These are phyloP conservation scores for Acanthamoeba royreba DNA, from an alignment of 208 protist genomes.

Conservation along the genomic window DNA sequence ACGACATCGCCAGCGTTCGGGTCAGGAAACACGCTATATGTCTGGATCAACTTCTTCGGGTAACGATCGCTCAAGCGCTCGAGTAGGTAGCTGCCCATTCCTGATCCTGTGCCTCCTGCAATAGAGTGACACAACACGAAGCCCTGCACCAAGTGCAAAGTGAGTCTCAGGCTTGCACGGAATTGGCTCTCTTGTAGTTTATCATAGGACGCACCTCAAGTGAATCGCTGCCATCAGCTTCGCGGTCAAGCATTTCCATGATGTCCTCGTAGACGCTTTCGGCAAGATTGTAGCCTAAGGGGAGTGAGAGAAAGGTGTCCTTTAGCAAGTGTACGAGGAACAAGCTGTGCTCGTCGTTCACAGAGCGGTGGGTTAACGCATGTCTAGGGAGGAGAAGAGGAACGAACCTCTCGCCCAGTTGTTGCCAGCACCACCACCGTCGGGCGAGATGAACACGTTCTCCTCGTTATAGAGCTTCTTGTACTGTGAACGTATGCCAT, in stretches of 20 bases:
- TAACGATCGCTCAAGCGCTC: conserved; percentile 97
- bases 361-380: background rate
- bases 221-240: conserved; percentile 98
- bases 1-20: conserved; percentile 92
- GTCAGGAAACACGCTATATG: conserved; percentile 99
- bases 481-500: conserved; percentile 90
- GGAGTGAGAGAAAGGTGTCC: background rate
- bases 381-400: background rate
- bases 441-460: conserved; percentile 96
- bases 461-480: conserved; percentile 98
- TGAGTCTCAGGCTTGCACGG: background rate
- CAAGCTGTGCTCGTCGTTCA: background rate
- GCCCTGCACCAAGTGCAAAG: conserved; percentile 65
- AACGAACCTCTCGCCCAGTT: conserved; percentile 96
- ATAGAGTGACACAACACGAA: conserved; percentile 99
- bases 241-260: conserved; percentile 99
- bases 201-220: conserved; percentile 87
- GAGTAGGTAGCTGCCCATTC: conserved; percentile 98
- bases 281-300: conserved; percentile 76
- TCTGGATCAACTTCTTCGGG: conserved; percentile 98
- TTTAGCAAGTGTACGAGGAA: background rate
- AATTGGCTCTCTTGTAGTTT: background rate
- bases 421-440: conserved; percentile 98
- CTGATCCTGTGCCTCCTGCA: conserved; percentile 99
- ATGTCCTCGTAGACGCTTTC: conserved; percentile 91